Conservation (phyloP, 2,329 filamentous ascomycete species). For the Hyphodiscus sp. region DNA sequence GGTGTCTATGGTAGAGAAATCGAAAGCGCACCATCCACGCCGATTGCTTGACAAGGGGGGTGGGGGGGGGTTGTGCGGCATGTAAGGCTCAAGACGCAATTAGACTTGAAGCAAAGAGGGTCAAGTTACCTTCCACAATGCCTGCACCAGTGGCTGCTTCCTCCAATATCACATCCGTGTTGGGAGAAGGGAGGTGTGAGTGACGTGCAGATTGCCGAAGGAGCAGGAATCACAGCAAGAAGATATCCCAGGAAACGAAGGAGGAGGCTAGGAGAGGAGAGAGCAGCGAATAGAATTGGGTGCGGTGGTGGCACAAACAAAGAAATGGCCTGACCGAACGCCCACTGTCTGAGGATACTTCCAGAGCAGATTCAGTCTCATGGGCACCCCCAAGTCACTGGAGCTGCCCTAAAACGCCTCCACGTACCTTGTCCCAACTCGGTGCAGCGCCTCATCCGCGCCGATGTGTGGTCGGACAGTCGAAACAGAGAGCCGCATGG, state of each 20-base stretch:
- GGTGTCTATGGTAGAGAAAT: constrained; percentile 6
- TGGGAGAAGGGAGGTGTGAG: constrained; percentile 16
- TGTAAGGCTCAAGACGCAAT: constrained; percentile 6
- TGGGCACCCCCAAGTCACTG: not conserved
- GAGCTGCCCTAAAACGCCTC: not conserved
- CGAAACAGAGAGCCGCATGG: constrained; percentile 11
- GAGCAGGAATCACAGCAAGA: constrained; percentile 3
- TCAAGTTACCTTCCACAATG: constrained; percentile 29
- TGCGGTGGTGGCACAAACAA: constrained; percentile 8
- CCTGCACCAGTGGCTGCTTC: constrained; percentile 29
- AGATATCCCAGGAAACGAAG: not conserved
- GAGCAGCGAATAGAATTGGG: not conserved
- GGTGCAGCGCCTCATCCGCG: constrained; percentile 11
- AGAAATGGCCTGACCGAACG: constrained; percentile 11
- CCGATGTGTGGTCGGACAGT: constrained; percentile 10
- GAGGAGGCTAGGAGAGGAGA: constrained; percentile 8
- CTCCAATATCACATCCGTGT: constrained; percentile 1
- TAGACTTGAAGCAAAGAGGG: constrained; percentile 8
- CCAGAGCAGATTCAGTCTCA: constrained; percentile 14
- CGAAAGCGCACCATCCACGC: not conserved
- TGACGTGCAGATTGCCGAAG: constrained; percentile 11
- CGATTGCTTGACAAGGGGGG: not conserved
- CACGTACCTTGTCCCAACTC: not conserved
- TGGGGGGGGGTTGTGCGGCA: not conserved
- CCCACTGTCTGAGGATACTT: constrained; percentile 16